A percentile compares a stretch with the other conserved stretches of the same genome.
Conservation (phyloP, 108 stramenopile genomes). For the Cylindrotheca closterium region DNA sequence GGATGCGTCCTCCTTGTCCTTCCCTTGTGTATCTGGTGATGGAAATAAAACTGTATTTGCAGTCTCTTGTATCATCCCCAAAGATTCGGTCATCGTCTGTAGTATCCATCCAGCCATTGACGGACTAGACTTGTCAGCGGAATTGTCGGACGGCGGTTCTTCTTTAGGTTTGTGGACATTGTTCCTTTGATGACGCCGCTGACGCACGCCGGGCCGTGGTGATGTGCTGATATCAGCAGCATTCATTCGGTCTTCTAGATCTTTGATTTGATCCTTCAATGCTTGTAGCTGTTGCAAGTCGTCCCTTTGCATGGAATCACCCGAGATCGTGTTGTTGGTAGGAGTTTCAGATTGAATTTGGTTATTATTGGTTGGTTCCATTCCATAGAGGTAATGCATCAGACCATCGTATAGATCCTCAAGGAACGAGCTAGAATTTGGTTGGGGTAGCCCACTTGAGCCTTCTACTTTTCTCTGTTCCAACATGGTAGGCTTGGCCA, state of each 20-base stretch:
- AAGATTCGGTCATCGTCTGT: too few relatives aligned
- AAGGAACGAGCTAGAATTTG: neutral
- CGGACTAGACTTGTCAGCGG: too few relatives aligned
- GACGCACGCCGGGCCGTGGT: too few relatives aligned
- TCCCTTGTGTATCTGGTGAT: too few relatives aligned
- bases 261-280: slow-evolving; percentile 7
- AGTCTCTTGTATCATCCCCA: too few relatives aligned
- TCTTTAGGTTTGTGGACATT: too few relatives aligned
- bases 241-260: neutral
- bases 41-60: too few relatives aligned
- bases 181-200: too few relatives aligned
- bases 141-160: too few relatives aligned
- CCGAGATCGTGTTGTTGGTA: neutral
- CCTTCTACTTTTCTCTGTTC: slow-evolving; percentile 3
- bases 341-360: neutral
- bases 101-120: too few relatives aligned
- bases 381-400: neutral
- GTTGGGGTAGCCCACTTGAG: neutral
- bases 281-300: slow-evolving; percentile 7
- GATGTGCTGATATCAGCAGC: too few relatives aligned
- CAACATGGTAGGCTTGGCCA: slow-evolving; percentile 28
- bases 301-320: slow-evolving; percentile 7
- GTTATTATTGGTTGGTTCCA: neutral
- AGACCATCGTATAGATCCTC: neutral
- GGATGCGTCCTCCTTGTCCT: too few relatives aligned